phyloP scores from a whole-genome alignment of 768 basidiomycete species.

The Tylopilus balloui region DNA sequence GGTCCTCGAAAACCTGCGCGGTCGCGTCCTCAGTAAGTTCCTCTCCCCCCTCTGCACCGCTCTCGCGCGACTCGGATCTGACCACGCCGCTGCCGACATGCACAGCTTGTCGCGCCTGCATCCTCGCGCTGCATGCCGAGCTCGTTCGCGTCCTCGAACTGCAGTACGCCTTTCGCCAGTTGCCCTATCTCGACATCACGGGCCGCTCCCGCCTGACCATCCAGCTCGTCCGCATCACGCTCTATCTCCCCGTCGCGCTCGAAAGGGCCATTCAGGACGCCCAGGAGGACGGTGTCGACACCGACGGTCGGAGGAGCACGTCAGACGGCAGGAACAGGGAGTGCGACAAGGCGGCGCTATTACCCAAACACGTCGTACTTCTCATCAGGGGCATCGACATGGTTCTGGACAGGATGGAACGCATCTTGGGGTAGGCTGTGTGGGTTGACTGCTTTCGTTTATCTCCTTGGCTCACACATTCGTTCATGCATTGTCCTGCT shows the following conservation, averaged over 20 bases:
- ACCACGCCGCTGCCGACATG: background rate
- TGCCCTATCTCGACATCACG: conserved; percentile 74
- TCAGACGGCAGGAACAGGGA: conserved; percentile 12
- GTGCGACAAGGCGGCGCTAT: conserved; percentile 31
- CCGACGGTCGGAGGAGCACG: conserved; percentile 3
- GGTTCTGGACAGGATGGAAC: conserved; percentile 65
- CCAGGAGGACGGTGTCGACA: conserved; percentile 8
- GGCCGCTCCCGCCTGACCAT: conserved; percentile 74
- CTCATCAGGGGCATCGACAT: conserved; percentile 60
- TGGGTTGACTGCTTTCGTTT: background rate
- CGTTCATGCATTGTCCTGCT: background rate
- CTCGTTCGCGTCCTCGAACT: conserved; percentile 77
- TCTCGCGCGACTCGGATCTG: background rate
- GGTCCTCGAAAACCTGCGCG: conserved; percentile 65
- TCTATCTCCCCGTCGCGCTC: conserved; percentile 68
- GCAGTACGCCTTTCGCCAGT: conserved; percentile 67
- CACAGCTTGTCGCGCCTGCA: conserved; percentile 72
- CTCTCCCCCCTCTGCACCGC: background rate
- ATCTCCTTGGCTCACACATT: background rate
- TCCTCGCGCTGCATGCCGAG: conserved; percentile 67
- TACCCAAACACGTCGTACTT: conserved; percentile 55
- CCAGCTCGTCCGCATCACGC: conserved; percentile 71
- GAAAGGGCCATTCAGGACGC: conserved; percentile 59
- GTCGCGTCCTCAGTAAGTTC: conserved; percentile 61
- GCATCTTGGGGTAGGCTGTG: conserved; percentile 33